Percentiles rank a stretch among this genome's conserved stretches.
Conservation (phyloP, 2,329 filamentous ascomycete genomes). For the Achaetomium macrosporum region DNA sequence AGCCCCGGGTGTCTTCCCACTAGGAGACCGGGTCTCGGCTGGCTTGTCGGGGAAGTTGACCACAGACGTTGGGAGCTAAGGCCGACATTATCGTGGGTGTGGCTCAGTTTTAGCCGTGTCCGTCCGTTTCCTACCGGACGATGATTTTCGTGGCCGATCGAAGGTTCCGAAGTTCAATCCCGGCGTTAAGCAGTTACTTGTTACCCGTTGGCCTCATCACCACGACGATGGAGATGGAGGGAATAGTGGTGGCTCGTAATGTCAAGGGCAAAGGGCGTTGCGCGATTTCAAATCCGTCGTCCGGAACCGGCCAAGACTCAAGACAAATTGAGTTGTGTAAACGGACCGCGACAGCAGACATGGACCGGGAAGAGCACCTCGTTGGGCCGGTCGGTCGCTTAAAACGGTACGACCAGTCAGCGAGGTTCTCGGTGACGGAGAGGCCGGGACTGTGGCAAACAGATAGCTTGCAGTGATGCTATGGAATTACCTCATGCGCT, state of each 20-base stretch:
- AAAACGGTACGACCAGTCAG: constrained; percentile 6
- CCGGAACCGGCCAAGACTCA: constrained; percentile 2
- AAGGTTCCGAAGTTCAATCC: constrained; percentile 10
- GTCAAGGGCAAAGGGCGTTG: neutral
- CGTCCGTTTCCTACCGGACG: constrained; percentile 17
- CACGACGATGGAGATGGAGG: neutral
- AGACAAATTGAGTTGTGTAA: neutral
- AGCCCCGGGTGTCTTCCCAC: neutral
- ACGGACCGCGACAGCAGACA: constrained; percentile 4
- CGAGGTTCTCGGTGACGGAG: constrained; percentile 17
- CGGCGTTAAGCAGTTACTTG: constrained; percentile 16
- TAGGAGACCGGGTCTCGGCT: constrained; percentile 10
- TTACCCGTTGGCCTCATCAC: neutral
- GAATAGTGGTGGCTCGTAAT: neutral
- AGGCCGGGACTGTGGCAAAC: constrained; percentile 9
- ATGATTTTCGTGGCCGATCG: constrained; percentile 17
- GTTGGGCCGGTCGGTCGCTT: constrained; percentile 6
- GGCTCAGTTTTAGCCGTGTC: constrained; percentile 16
- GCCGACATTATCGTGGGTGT: constrained; percentile 22
- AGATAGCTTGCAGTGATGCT: constrained; percentile 1
- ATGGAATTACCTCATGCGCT: constrained; percentile 2
- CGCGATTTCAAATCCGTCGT: constrained; percentile 6
- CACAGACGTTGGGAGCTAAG: constrained; percentile 7
- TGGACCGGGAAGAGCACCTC: neutral
- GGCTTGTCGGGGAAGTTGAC: constrained; percentile 7